These are phyloP conservation scores for Alliaria petiolata DNA, from an alignment of 345 rosid species.

Conservation along the genomic window DNA sequence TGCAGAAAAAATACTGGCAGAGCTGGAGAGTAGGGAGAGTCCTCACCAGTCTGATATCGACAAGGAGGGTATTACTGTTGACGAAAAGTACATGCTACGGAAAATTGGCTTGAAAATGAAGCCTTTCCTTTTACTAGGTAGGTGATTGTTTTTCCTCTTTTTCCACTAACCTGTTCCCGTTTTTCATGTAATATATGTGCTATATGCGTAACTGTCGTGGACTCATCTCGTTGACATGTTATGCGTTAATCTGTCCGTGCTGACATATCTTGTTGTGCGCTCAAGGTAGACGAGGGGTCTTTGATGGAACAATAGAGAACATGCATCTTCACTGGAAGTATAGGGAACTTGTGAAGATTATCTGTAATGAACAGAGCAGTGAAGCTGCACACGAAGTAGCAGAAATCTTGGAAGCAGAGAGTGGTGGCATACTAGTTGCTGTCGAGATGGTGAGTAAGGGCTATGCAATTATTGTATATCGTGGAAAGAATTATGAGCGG, in stretches of 20 bases:
- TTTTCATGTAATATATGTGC: background rate
- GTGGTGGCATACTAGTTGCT: constrained; percentile 87
- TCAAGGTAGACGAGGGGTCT: constrained; percentile 85
- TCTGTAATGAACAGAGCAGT: constrained; percentile 52
- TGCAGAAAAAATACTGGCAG: constrained; percentile 71
- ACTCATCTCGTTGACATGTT: constrained; percentile 7
- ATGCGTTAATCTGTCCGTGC: background rate
- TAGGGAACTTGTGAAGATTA: constrained; percentile 91
- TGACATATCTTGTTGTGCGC: constrained; percentile 27
- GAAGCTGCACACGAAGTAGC: constrained; percentile 67
- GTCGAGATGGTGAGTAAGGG: constrained; percentile 87
- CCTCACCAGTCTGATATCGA: constrained; percentile 54
- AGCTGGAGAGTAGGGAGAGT: constrained; percentile 47
- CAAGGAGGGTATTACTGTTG: constrained; percentile 79
- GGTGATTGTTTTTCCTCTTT: constrained; percentile 28
- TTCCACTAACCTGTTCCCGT: background rate
- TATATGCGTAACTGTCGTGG: background rate
- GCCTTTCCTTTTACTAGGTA: constrained; percentile 86
- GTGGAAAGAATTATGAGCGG: constrained; percentile 87
- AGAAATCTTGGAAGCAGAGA: constrained; percentile 69
- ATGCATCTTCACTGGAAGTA: constrained; percentile 99
- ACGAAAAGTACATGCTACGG: constrained; percentile 90
- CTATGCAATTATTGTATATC: constrained; percentile 77
- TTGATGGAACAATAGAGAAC: constrained; percentile 89
- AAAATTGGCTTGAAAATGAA: constrained; percentile 92